Base-by-base conservation (phyloP, 2,329 filamentous ascomycete genomes). In the Incumbomyces delicatus region DNA sequence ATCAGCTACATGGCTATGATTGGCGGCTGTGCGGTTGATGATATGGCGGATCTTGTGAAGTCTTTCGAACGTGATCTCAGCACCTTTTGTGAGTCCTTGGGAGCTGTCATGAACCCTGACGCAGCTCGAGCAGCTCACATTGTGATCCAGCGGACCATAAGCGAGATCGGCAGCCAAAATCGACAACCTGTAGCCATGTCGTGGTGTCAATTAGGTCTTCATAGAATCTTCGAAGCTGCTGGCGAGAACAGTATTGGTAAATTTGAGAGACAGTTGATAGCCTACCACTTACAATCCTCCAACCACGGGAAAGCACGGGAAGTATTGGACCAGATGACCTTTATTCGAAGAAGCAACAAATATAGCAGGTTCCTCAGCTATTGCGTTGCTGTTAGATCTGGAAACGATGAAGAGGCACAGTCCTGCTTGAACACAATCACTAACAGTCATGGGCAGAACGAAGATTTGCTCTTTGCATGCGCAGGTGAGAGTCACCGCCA, bases 401-500 rank as follows among this genome's bases (percentile, higher is more conserved):
- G 31, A 3, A 41, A 46, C 27, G 44, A 46, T 11, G 29, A 12
- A 8, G 44, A 46, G 17, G 29, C 44, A 7, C 44, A 46, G 22
- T 46, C 44, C 5, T 46, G 36, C 17, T 35, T 46, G 30, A 40
- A 40, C 18, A 41, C 44, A 11, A 41, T 46, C 31, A 34, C 16
- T n/a, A 46, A 43, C n/a, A 14, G 41, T n/a, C 52, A 51, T 22
- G 49, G 48, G 35, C 61, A 68, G 1, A 71, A 74, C 17, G 75
- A 81, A 16, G 78, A 79, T 12, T 76, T 87, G 36, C 69, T 95
- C 1, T 87, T 89, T 53, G 85, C 87, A 1, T 95, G 88, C 56
- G 77, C 87, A 17, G 67, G 87, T 22, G 87, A 94, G 61, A 83
- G 87, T 2, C 80, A 88, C 41, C 71, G 78, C 51, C 68, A 69